phyloP scores from a whole-genome alignment of 257 asterid genomes.

The Capsicum pubescens region DNA sequence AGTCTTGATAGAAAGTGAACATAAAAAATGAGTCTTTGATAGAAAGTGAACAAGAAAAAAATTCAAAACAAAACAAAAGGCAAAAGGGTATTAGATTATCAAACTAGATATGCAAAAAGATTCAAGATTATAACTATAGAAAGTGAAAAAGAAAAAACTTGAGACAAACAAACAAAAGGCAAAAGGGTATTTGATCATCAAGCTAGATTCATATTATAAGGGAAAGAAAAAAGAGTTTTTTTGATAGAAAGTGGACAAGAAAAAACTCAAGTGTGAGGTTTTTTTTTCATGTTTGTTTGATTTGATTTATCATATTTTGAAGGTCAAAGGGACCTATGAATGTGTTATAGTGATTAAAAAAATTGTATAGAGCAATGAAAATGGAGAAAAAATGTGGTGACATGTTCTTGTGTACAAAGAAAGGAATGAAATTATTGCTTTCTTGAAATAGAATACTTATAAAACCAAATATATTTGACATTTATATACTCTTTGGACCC shows the following conservation, averaged over 20 bases:
- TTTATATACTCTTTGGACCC: neutral
- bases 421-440: constrained; percentile 32
- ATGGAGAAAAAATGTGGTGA: constrained; percentile 44
- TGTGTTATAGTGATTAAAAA: neutral
- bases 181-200: neutral
- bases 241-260: neutral
- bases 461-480: neutral
- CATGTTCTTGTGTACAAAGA: constrained; percentile 43
- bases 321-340: neutral
- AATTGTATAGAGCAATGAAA: constrained; percentile 24
- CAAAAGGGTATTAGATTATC: neutral
- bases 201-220: neutral
- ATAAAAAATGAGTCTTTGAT: constrained; percentile 21
- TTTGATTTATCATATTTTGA: neutral
- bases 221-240: constrained; percentile 26
- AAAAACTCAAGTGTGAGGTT: neutral
- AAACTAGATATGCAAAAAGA: neutral
- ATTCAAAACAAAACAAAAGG: neutral
- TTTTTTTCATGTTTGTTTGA: constrained; percentile 22
- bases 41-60: constrained; percentile 21
- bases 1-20: too few species aligned
- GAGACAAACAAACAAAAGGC: neutral
- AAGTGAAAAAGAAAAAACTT: constrained; percentile 23
- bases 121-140: neutral
- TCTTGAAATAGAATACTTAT: constrained; percentile 18